Percentiles rank a stretch among this genome's conserved stretches.
Evolutionary conservation across 2,329 filamentous ascomycete species (phyloP).

Genomic region (Zasmidium angulare): DNA sequence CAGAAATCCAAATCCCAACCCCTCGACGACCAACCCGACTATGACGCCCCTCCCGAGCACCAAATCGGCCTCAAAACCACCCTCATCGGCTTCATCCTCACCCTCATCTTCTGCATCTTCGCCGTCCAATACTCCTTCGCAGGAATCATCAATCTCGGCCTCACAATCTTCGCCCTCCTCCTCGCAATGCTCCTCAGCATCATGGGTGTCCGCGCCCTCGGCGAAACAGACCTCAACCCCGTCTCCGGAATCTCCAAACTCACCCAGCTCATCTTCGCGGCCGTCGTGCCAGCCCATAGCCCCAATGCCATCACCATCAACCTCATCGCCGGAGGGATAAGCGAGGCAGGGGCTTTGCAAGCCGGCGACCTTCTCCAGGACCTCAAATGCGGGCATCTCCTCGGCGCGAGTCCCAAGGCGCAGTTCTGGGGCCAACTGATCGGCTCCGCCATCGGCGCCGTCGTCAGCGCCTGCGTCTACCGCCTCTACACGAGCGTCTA

Average conservation of each 20-base stretch:
- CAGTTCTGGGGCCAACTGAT: conserved; percentile 98
- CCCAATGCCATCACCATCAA: conserved; percentile 93
- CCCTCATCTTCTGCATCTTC: conserved; percentile 74
- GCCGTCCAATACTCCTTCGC: conserved; percentile 85
- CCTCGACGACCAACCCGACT: conserved; percentile 45
- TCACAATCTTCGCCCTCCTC: conserved; percentile 80
- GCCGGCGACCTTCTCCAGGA: conserved; percentile 97
- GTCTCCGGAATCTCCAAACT: conserved; percentile 96
- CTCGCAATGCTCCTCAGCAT: conserved; percentile 68
- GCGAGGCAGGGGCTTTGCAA: conserved; percentile 82
- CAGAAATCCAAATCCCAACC: conserved; percentile 5
- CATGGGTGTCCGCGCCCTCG: conserved; percentile 65
- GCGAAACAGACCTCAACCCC: conserved; percentile 90
- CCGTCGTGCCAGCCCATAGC: conserved; percentile 77
- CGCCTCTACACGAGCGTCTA: conserved; percentile 89
- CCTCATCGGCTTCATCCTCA: conserved; percentile 70
- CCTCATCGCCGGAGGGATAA: conserved; percentile 86
- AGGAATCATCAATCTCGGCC: conserved; percentile 73
- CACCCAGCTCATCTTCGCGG: conserved; percentile 90
- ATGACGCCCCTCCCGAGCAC: conserved; percentile 81
- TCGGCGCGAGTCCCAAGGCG: conserved; percentile 87
- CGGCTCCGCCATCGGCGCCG: conserved; percentile 79
- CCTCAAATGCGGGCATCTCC: conserved; percentile 89
- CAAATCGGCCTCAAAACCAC: conserved; percentile 73
- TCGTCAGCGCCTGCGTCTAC: conserved; percentile 85